Evolutionary conservation across 768 basidiomycete genomes (phyloP).

Genomic region (Leccinum rimulosum): DNA sequence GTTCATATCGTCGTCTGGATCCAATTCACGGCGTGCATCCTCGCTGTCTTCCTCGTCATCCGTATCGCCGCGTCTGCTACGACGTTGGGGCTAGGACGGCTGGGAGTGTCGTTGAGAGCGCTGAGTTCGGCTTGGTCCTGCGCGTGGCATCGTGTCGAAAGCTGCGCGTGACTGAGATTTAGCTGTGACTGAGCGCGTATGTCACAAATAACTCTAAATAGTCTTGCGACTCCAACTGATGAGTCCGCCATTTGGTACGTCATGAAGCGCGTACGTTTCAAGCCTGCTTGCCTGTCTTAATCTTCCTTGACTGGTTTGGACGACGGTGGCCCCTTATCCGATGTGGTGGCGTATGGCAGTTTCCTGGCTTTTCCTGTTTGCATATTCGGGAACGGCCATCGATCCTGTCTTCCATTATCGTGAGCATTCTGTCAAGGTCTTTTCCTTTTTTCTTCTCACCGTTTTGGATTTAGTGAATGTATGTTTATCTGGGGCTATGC

Average conservation of each 20-base stretch:
- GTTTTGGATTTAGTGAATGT: slow-evolving; percentile 45
- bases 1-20: slow-evolving; percentile 29
- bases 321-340: slow-evolving; percentile 54
- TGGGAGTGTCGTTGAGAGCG: slow-evolving; percentile 41
- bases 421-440: slow-evolving; percentile 23
- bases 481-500: slow-evolving; percentile 49
- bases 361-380: slow-evolving; percentile 71
- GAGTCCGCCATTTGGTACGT: slow-evolving; percentile 49
- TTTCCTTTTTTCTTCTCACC: background rate
- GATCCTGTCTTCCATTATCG: slow-evolving; percentile 48
- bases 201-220: background rate
- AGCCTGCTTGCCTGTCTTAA: background rate
- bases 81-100: slow-evolving; percentile 35
- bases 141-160: slow-evolving; percentile 29
- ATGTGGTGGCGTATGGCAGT: slow-evolving; percentile 74
- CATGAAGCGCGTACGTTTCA: slow-evolving; percentile 54
- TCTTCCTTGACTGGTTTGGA: slow-evolving; percentile 46
- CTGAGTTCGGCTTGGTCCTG: slow-evolving; percentile 31
- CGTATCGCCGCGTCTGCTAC: slow-evolving; percentile 18
- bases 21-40: slow-evolving; percentile 23
- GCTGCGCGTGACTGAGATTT: background rate
- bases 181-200: slow-evolving; percentile 18
- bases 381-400: slow-evolving; percentile 64
- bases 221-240: background rate
- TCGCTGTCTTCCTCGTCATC: slow-evolving; percentile 38